These are phyloP conservation scores for Ogataea trehalophila DNA, from an alignment of 805 yeast genomes.

Conservation along the genomic window DNA sequence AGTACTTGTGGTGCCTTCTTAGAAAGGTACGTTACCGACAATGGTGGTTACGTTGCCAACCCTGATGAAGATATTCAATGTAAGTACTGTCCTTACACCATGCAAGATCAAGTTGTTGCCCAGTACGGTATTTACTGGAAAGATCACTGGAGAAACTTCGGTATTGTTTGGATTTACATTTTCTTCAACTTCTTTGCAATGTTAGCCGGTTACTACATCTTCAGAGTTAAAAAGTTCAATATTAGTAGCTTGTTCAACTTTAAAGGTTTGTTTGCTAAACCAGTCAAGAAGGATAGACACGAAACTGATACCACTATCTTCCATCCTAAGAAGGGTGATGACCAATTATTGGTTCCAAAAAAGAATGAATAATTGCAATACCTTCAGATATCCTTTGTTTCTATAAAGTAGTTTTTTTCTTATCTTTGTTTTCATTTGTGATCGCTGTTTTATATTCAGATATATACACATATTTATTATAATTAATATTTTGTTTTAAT, in stretches of 20 bases:
- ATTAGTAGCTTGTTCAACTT: conserved; percentile 28
- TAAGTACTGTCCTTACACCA: conserved; percentile 42
- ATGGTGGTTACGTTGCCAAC: conserved; percentile 54
- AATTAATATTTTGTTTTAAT: too few species aligned
- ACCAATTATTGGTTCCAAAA: conserved; percentile 28
- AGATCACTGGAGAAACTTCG: conserved; percentile 62
- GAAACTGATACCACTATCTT: conserved; percentile 43
- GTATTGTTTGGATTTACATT: conserved; percentile 55
- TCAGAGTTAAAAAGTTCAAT: conserved; percentile 35
- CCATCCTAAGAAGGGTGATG: conserved; percentile 36
- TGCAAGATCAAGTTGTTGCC: conserved; percentile 41
- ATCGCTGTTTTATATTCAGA: too few species aligned
- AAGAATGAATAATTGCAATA: not conserved
- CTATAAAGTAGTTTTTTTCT: too few species aligned
- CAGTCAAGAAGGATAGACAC: conserved; percentile 39
- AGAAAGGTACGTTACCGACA: conserved; percentile 33
- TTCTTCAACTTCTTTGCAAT: conserved; percentile 45
- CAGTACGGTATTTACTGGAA: conserved; percentile 40
- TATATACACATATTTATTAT: too few species aligned
- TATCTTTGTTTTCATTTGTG: too few species aligned
- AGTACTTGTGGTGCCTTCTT: conserved; percentile 58
- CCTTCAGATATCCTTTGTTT: too few species aligned
- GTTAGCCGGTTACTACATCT: conserved; percentile 33
- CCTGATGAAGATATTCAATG: conserved; percentile 44
- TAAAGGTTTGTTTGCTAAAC: conserved; percentile 38